phyloP scores from a whole-genome alignment of 768 basidiomycete genomes.

The Phaffia australis region DNA sequence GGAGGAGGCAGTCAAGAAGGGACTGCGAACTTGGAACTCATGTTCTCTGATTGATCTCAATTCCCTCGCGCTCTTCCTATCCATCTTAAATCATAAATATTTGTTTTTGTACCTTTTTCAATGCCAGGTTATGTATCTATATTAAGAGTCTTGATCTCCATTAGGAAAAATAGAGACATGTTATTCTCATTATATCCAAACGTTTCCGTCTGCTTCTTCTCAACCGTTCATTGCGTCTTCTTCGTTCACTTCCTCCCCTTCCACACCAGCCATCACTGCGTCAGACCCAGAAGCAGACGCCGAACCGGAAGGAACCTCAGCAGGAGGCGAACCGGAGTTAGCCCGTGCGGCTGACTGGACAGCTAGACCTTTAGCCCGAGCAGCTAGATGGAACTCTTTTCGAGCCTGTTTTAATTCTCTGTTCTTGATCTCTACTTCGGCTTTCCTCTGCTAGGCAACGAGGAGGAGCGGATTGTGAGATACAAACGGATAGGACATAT shows the following conservation, averaged over 20 bases:
- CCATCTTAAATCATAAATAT: no score
- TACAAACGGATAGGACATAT: background rate
- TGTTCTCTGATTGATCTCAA: conserved; percentile 13
- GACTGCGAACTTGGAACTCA: conserved; percentile 26
- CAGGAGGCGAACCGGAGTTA: no score
- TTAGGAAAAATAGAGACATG: no score
- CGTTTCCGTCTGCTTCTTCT: background rate
- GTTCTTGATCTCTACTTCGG: conserved; percentile 4
- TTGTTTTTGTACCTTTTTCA: no score
- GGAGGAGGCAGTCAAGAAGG: conserved; percentile 42
- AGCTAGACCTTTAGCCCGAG: no score
- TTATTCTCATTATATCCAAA: no score
- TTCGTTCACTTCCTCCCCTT: background rate
- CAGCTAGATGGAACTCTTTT: background rate
- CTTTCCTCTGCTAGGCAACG: conserved; percentile 4
- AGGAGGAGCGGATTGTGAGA: background rate
- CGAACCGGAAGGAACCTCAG: background rate
- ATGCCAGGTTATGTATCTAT: no score
- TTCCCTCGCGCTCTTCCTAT: background rate
- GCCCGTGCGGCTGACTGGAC: no score
- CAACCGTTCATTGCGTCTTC: conserved; percentile 24
- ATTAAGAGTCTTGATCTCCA: no score
- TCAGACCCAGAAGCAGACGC: background rate
- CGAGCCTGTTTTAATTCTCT: conserved; percentile 2
- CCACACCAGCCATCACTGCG: background rate